These are phyloP conservation scores for Yamadazyma dendronema DNA, from an alignment of 1,139 yeast genomes.

Conservation along the genomic window DNA sequence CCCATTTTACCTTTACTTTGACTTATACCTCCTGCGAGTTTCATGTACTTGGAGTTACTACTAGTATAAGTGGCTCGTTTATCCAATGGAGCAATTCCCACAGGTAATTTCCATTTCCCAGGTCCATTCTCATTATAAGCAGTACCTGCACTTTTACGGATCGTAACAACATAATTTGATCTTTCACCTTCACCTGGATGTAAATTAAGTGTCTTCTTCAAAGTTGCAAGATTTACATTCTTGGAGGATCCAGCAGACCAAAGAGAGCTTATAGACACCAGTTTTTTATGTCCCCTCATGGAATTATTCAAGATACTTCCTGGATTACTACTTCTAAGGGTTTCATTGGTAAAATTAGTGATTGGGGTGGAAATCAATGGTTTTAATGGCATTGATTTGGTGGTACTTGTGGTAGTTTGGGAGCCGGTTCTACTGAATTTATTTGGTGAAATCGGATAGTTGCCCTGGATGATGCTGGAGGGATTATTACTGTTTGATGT, in stretches of 20 bases:
- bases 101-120: constrained; percentile 61
- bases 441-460: constrained; percentile 3
- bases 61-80: constrained; percentile 26
- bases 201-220: constrained; percentile 35
- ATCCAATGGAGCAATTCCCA: constrained; percentile 55
- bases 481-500: constrained; percentile 2
- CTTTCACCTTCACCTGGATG: constrained; percentile 52
- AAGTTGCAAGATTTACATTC: constrained; percentile 38
- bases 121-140: constrained; percentile 58
- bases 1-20: constrained; percentile 28
- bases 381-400: constrained; percentile 10
- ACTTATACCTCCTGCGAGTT: constrained; percentile 27
- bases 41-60: constrained; percentile 31
- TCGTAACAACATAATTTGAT: constrained; percentile 53
- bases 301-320: not conserved
- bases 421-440: constrained; percentile 10
- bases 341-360: constrained; percentile 12
- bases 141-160: constrained; percentile 53
- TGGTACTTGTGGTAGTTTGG: constrained; percentile 12
- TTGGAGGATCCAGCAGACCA: constrained; percentile 33
- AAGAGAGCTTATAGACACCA: constrained; percentile 37
- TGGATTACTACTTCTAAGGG: constrained; percentile 1
- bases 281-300: constrained; percentile 11
- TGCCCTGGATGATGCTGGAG: constrained; percentile 1
- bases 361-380: constrained; percentile 17